Evolutionary conservation across 257 asterid genomes (phyloP), one percentile per base, ranked within the genome.

Genomic region (Apocynum venetum): DNA sequence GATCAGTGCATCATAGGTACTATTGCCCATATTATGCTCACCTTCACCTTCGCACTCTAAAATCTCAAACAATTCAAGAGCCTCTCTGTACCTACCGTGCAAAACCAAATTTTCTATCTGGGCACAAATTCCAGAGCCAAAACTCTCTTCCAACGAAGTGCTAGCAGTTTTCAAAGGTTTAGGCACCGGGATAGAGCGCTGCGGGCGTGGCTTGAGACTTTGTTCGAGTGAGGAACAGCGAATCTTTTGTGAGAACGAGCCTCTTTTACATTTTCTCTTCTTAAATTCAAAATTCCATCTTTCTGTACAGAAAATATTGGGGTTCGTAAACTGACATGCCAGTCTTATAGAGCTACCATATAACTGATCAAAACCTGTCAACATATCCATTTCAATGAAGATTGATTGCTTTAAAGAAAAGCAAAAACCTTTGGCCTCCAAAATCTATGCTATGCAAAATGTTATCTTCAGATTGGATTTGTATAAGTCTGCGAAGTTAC

Each of bases 41-140:
- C 47, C 87, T 79, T 80, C 86, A 57, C 64, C 64, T 57, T 57
- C 36, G 65, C 85, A 80, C 68, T 86, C 94, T 86, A 92, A 82
- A 80, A 92, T 83, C 80, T 94, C 95, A 79, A 94, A 89, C 84
- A 89, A 66, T 74, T 92, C 97, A 46, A 94, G 90, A 57, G 96
- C 98, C 69, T 89, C 97, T 7, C 20, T 74, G 60, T 86, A 85
- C 89, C 86, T 88, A 73, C 87, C 88, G 77, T 88, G 91, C 71
- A 81, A 76, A 57, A 89, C 97, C 81, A 89, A 71, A 76, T 90
- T 94, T 85, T 89, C 97, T 11, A 94, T 92, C 83, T 89, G 92
- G 74, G 77, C 87, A 81, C 90, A 89, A 72, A 89, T 78, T 13
- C 86, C 89, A 41, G 86, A 80, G 69, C 69, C 72, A 56, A 57